A percentile compares a stretch with the other conserved stretches of the same genome.
phyloP scores from a whole-genome alignment of 495 filamentous ascomycete species.

The Bombardia bombarda region DNA sequence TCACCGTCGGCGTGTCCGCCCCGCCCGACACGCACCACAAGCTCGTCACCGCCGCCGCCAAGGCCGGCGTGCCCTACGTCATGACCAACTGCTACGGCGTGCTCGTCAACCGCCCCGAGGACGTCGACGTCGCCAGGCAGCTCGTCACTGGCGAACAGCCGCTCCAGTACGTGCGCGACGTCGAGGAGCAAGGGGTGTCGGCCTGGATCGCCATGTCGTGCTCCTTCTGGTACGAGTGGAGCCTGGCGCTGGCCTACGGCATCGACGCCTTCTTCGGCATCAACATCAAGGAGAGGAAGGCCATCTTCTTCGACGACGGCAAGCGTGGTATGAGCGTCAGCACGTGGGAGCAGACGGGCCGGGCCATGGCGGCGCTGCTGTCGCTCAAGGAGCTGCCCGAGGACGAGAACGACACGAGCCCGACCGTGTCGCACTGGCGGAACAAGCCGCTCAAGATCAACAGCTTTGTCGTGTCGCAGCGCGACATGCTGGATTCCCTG shows the following conservation, averaged over 20 bases:
- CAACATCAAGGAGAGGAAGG: slow-evolving; percentile 19
- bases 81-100: slow-evolving; percentile 51
- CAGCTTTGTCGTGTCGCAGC: slow-evolving; percentile 37
- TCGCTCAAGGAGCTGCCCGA: slow-evolving; percentile 32
- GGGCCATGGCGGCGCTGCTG: slow-evolving; percentile 31
- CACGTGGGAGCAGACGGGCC: slow-evolving; percentile 35
- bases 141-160: slow-evolving; percentile 21
- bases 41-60: slow-evolving; percentile 51
- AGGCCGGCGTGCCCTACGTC: slow-evolving; percentile 53
- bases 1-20: slow-evolving; percentile 37
- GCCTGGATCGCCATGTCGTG: slow-evolving; percentile 29
- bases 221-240: slow-evolving; percentile 42
- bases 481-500: slow-evolving; percentile 38
- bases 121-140: slow-evolving; percentile 16
- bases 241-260: slow-evolving; percentile 25
- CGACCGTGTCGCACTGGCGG: slow-evolving; percentile 23
- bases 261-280: slow-evolving; percentile 34
- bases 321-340: slow-evolving; percentile 24
- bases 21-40: slow-evolving; percentile 28
- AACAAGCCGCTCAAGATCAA: slow-evolving; percentile 34
- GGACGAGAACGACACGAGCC: slow-evolving; percentile 26
- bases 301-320: slow-evolving; percentile 27
- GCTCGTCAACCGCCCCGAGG: slow-evolving; percentile 32
- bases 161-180: slow-evolving; percentile 7
- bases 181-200: slow-evolving; percentile 31